Evolutionary conservation across 2,329 filamentous ascomycete genomes (phyloP).

Genomic region (Penicillium psychrosexuale): DNA sequence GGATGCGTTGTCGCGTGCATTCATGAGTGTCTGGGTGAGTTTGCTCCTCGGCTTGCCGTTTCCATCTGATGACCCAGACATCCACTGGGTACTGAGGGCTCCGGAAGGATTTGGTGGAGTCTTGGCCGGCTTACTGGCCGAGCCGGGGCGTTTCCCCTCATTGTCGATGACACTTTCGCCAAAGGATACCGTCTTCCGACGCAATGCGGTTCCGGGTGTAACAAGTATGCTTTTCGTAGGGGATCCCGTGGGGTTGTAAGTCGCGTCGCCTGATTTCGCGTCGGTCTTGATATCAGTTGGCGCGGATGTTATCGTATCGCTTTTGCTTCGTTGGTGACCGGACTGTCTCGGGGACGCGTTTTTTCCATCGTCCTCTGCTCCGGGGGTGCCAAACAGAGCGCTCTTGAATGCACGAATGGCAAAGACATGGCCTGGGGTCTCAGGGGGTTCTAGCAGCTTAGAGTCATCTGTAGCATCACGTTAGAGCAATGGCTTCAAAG

Average conservation of each 20-base stretch:
- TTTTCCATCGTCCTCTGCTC: slow-evolving; percentile 45
- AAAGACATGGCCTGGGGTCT: slow-evolving; percentile 65
- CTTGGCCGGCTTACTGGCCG: slow-evolving; percentile 46
- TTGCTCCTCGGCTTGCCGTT: slow-evolving; percentile 39
- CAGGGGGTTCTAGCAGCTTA: slow-evolving; percentile 57
- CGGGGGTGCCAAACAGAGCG: slow-evolving; percentile 62
- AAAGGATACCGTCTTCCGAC: slow-evolving; percentile 61
- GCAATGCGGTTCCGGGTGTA: slow-evolving; percentile 57
- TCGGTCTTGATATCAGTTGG: slow-evolving; percentile 20
- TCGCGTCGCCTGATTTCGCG: slow-evolving; percentile 23
- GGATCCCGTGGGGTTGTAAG: slow-evolving; percentile 40
- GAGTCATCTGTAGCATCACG: slow-evolving; percentile 38
- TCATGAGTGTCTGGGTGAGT: slow-evolving; percentile 40
- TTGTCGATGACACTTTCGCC: slow-evolving; percentile 57
- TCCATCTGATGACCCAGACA: slow-evolving; percentile 32
- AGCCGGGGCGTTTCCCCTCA: slow-evolving; percentile 49
- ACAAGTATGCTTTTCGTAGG: slow-evolving; percentile 63
- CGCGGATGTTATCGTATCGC: slow-evolving; percentile 19
- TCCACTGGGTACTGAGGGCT: slow-evolving; percentile 48
- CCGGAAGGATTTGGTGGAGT: slow-evolving; percentile 46
- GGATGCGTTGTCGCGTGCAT: slow-evolving; percentile 38
- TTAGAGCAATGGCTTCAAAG: not conserved
- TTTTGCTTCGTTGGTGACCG: slow-evolving; percentile 22
- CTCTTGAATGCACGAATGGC: slow-evolving; percentile 65
- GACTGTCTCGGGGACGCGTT: slow-evolving; percentile 13